A percentile compares a stretch with the other conserved stretches of the same genome.
These are phyloP conservation scores for Ascosphaera pollenicola DNA, from an alignment of 2,329 filamentous ascomycete species.

Conservation along the genomic window DNA sequence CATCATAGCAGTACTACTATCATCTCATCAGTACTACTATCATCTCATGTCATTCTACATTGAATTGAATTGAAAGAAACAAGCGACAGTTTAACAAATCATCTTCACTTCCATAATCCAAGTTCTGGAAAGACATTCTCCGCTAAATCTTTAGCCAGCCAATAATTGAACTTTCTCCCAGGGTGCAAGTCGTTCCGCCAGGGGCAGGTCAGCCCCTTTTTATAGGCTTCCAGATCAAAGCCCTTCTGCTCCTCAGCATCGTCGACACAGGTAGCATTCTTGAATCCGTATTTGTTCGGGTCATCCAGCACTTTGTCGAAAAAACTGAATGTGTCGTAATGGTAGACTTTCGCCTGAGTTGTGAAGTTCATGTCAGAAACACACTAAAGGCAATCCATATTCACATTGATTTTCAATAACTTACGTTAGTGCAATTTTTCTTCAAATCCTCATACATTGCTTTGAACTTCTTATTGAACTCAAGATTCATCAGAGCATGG, in stretches of 20 bases:
- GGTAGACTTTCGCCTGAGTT: conserved; percentile 8
- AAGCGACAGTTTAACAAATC: no score
- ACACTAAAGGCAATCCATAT: no score
- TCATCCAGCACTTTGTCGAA: conserved; percentile 11
- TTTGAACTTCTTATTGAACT: no score
- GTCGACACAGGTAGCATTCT: conserved; percentile 11
- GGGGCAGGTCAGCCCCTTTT: conserved; percentile 4
- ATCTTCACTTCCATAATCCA: no score
- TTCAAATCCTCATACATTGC: no score
- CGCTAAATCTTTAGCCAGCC: conserved; percentile 14
- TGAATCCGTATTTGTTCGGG: conserved; percentile 10
- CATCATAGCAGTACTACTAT: no score
- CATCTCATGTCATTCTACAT: no score
- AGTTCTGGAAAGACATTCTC: background rate
- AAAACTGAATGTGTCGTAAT: conserved; percentile 12
- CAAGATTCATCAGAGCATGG: no score
- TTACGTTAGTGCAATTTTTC: no score
- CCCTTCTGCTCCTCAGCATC: conserved; percentile 7
- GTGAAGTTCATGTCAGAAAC: background rate
- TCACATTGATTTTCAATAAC: no score
- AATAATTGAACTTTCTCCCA: conserved; percentile 10
- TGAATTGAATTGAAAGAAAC: no score
- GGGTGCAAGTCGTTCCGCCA: conserved; percentile 16
- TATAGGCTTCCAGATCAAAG: conserved; percentile 2
- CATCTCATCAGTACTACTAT: no score